phyloP scores from a whole-genome alignment of 371 early-diverging fungal genomes.

The Circinella umbellata region DNA sequence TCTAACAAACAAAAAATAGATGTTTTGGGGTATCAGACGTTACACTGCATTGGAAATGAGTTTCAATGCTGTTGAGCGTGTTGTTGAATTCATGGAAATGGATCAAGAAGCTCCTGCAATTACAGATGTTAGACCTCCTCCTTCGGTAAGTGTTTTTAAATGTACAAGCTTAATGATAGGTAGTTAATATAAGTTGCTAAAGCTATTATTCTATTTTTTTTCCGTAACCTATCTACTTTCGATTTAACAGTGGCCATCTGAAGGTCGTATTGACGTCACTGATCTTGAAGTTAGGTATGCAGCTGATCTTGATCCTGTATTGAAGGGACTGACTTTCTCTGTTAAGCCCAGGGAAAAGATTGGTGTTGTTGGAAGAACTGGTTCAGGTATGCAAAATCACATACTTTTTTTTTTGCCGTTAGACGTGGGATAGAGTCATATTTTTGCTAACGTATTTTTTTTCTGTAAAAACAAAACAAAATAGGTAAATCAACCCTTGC shows the following conservation, averaged over 20 bases:
- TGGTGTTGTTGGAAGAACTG: constrained; percentile 75
- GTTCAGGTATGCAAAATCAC: constrained; percentile 43
- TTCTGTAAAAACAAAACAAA: no score
- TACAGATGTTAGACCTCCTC: constrained; percentile 56
- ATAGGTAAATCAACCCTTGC: constrained; percentile 73
- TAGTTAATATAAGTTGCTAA: no score
- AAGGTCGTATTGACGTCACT: constrained; percentile 65
- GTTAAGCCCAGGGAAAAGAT: constrained; percentile 59
- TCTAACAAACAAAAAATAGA: constrained; percentile 15
- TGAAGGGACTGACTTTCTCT: constrained; percentile 58
- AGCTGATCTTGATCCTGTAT: constrained; percentile 61
- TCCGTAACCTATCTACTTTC: no score
- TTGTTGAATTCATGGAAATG: constrained; percentile 78
- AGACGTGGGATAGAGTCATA: no score
- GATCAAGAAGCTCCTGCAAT: constrained; percentile 77
- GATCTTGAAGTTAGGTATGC: constrained; percentile 66
- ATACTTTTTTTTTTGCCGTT: no score
- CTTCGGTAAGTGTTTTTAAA: constrained; percentile 39
- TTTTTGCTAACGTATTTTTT: no score
- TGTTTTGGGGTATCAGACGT: constrained; percentile 71
- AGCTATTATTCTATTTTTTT: neutral
- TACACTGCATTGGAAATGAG: constrained; percentile 83
- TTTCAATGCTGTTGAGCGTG: constrained; percentile 86
- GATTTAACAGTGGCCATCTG: constrained; percentile 59
- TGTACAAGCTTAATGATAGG: neutral